phyloP scores from a whole-genome alignment of 768 basidiomycete species.

The Cyclocybe aegerita region DNA sequence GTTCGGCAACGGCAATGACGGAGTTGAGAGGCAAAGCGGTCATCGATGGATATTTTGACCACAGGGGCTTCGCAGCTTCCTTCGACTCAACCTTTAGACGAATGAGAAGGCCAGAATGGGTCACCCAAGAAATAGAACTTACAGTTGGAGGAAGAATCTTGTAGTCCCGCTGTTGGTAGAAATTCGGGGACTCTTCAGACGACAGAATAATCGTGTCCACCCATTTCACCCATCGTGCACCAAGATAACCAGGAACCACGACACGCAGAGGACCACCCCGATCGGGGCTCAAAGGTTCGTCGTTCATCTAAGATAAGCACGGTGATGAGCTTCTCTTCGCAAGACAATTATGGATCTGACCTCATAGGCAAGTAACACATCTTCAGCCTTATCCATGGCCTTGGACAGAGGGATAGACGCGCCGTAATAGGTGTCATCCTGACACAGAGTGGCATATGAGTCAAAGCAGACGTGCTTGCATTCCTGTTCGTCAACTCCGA shows the following conservation, averaged over 20 bases:
- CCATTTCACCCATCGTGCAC: constrained; percentile 81
- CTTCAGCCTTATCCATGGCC: constrained; percentile 43
- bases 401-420: constrained; percentile 58
- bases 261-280: constrained; percentile 70
- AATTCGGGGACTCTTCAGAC: constrained; percentile 57
- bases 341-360: constrained; percentile 25
- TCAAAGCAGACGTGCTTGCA: constrained; percentile 58
- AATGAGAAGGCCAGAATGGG: neutral
- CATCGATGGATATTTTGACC: constrained; percentile 60
- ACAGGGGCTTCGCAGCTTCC: constrained; percentile 41
- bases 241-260: constrained; percentile 65
- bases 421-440: constrained; percentile 64
- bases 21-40: constrained; percentile 62
- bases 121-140: constrained; percentile 13
- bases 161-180: constrained; percentile 74
- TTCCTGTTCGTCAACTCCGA: constrained; percentile 33
- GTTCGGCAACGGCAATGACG: constrained; percentile 46
- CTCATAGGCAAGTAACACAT: constrained; percentile 64
- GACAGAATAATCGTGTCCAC: constrained; percentile 59
- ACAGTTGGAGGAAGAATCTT: constrained; percentile 58
- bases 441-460: constrained; percentile 57
- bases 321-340: constrained; percentile 1
- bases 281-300: constrained; percentile 51
- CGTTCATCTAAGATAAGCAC: constrained; percentile 58
- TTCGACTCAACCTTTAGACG: constrained; percentile 41